A percentile compares a stretch with the other conserved stretches of the same genome.
phyloP scores from a whole-genome alignment of 2,329 filamentous ascomycete species.

The Fusarium lyarnte region DNA sequence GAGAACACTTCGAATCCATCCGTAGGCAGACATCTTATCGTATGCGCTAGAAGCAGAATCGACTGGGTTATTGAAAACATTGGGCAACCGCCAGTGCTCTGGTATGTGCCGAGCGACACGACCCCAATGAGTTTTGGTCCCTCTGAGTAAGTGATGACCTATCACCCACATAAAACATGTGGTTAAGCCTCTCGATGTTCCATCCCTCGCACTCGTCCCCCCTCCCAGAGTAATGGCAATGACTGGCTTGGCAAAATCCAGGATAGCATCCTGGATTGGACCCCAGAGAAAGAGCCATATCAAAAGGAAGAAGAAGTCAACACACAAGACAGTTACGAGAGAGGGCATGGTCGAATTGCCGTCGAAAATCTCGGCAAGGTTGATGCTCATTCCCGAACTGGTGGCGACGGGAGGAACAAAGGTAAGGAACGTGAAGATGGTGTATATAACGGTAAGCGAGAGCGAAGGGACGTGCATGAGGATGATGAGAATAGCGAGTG shows the following conservation, averaged over 20 bases:
- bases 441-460: conserved; percentile 87
- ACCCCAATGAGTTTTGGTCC: conserved; percentile 60
- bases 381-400: conserved; percentile 80
- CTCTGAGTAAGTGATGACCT: conserved; percentile 61
- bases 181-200: conserved; percentile 76
- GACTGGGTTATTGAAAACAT: conserved; percentile 59
- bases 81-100: conserved; percentile 56
- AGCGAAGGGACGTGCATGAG: conserved; percentile 91
- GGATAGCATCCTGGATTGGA: conserved; percentile 84
- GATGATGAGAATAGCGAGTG: conserved; percentile 95
- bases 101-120: conserved; percentile 58
- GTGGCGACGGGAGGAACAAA: conserved; percentile 87
- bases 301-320: conserved; percentile 84
- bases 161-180: conserved; percentile 76
- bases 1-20: conserved; percentile 74
- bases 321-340: conserved; percentile 82
- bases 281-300: conserved; percentile 90
- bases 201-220: conserved; percentile 74
- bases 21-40: conserved; percentile 68
- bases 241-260: conserved; percentile 92
- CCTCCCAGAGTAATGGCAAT: conserved; percentile 92
- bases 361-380: conserved; percentile 91
- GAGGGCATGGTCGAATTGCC: conserved; percentile 87
- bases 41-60: conserved; percentile 55
- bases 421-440: conserved; percentile 90